Percentiles rank a stretch among this genome's conserved stretches.
Evolutionary conservation across 1,284 basidiomycete species (phyloP).

Genomic region (Pholiota adiposa): DNA sequence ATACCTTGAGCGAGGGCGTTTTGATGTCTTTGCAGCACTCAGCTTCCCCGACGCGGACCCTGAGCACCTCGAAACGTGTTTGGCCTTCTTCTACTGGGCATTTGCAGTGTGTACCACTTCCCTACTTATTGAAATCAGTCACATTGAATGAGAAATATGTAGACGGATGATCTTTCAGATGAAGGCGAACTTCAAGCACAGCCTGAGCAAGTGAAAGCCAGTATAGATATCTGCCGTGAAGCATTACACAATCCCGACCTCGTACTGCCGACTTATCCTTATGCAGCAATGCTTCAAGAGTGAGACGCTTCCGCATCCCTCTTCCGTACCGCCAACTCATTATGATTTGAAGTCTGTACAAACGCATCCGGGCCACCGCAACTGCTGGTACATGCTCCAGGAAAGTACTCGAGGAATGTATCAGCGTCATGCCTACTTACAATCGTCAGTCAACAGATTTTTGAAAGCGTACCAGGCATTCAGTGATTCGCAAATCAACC

Average conservation of each 20-base stretch:
- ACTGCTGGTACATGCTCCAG: constrained; percentile 9
- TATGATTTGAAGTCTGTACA: constrained; percentile 7
- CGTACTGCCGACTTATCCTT: constrained; percentile 1
- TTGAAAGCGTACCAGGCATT: constrained; percentile 7
- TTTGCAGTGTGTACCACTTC: constrained; percentile 8
- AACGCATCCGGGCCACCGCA: constrained; percentile 4
- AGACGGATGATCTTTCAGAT: constrained; percentile 17
- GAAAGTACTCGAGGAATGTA: not conserved
- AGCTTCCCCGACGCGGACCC: constrained; percentile 17
- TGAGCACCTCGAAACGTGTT: constrained; percentile 13
- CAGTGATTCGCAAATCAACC: constrained; percentile 10
- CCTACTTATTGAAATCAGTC: constrained; percentile 16
- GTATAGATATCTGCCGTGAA: constrained; percentile 13
- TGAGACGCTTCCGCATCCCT: not conserved
- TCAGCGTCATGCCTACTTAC: too few species aligned
- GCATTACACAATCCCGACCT: not conserved
- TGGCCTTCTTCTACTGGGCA: constrained; percentile 17
- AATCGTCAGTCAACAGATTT: too few species aligned
- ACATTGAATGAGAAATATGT: not conserved
- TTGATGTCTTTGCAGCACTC: constrained; percentile 12
- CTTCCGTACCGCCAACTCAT: not conserved
- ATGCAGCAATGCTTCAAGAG: constrained; percentile 17
- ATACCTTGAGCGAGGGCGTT: constrained; percentile 10
- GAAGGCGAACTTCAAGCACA: constrained; percentile 14
- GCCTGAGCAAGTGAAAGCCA: constrained; percentile 7